Conservation (phyloP, 768 basidiomycete species). For the Plicaturopsis crispa region DNA sequence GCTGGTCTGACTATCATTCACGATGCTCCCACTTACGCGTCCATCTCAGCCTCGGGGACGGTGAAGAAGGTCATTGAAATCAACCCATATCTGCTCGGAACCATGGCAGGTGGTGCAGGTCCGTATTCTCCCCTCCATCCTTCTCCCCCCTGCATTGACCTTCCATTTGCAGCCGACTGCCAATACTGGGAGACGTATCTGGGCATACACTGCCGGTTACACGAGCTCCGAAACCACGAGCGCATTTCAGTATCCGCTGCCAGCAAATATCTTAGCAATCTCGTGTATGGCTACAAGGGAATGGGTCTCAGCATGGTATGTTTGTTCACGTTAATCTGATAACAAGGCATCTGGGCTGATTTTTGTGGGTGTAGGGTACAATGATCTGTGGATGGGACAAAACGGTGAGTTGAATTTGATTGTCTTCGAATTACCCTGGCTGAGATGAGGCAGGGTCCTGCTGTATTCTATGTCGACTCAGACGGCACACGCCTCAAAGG, state of each 20-base stretch:
- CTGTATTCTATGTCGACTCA: conserved; percentile 95
- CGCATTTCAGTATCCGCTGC: conserved; percentile 99
- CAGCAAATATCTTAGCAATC: conserved; percentile 93
- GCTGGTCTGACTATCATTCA: too few species aligned
- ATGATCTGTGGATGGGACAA: conserved; percentile 99
- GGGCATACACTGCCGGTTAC: conserved; percentile 93
- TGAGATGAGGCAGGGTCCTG: conserved; percentile 77
- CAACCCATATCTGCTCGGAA: conserved; percentile 96
- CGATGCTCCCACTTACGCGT: too few species aligned
- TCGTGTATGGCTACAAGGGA: conserved; percentile 97
- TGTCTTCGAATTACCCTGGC: too few species aligned
- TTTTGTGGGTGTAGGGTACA: conserved; percentile 58
- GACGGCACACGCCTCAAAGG: conserved; percentile 95
- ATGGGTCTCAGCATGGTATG: conserved; percentile 99
- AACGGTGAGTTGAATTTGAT: conserved; percentile 74
- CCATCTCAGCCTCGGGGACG: conserved; percentile 93
- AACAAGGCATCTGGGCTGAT: conserved; percentile 1
- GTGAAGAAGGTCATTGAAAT: conserved; percentile 99
- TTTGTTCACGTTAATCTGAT: conserved; percentile 4
- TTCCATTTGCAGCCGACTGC: conserved; percentile 63
- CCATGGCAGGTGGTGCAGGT: conserved; percentile 99
- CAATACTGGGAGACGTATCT: conserved; percentile 99
- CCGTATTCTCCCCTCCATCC: conserved; percentile 16
- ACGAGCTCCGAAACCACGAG: conserved; percentile 94
- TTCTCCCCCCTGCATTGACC: not conserved